These are phyloP conservation scores for Gnaphalium uliginosum DNA, from an alignment of 129 eudicot species.

Conservation along the genomic window DNA sequence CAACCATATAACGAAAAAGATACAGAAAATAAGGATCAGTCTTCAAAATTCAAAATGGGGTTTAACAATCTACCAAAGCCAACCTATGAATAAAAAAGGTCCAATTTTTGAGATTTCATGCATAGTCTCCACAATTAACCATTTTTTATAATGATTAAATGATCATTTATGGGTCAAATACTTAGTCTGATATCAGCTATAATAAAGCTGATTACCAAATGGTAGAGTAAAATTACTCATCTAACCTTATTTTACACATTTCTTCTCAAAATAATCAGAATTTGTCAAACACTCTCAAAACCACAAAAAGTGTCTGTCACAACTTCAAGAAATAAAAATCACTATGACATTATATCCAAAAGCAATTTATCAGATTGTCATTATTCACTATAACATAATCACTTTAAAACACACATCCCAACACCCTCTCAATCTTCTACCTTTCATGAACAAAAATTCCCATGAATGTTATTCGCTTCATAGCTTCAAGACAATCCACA, in stretches of 20 bases:
- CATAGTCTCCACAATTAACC: not conserved
- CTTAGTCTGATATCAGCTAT: not conserved
- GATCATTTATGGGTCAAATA: not conserved
- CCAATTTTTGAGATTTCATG: not conserved
- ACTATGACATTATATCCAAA: not conserved
- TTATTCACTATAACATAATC: not conserved
- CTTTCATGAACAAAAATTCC: not conserved
- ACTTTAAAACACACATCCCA: not conserved
- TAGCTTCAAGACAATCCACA: not conserved
- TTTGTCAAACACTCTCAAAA: not conserved
- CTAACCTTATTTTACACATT: not conserved
- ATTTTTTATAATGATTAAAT: not conserved
- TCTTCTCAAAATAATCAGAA: not conserved
- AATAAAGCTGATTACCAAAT: not conserved
- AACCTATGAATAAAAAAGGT: not conserved
- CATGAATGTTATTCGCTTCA: not conserved
- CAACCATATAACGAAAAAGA: not conserved
- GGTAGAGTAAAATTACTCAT: not conserved
- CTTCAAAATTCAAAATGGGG: not conserved
- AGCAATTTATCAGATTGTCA: not conserved
- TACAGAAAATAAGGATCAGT: constrained; percentile 4
- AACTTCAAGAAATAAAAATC: not conserved
- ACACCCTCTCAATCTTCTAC: not conserved
- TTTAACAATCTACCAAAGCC: not conserved
- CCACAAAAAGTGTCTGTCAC: not conserved